Conservation (phyloP, 768 basidiomycete genomes). For the Boletus pseudo-olivaceus region DNA sequence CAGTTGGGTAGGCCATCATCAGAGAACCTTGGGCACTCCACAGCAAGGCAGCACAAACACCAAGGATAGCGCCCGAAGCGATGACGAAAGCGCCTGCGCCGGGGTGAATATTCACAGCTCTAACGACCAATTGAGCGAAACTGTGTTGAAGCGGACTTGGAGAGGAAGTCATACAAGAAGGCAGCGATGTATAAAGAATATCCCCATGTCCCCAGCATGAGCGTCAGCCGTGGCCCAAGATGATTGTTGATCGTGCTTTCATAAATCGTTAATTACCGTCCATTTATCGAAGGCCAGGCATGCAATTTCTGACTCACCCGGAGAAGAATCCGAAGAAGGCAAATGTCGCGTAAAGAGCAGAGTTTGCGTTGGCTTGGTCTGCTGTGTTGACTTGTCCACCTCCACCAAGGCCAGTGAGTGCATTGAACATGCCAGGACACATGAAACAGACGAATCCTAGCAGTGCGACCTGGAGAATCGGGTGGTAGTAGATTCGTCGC, state of each 20-base stretch:
- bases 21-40: slow-evolving; percentile 53
- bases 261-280: not conserved
- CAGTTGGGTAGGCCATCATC: slow-evolving; percentile 57
- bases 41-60: slow-evolving; percentile 46
- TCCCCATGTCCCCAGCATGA: slow-evolving; percentile 49
- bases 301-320: slow-evolving; percentile 43
- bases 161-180: slow-evolving; percentile 35
- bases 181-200: slow-evolving; percentile 50
- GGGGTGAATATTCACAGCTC: slow-evolving; percentile 42
- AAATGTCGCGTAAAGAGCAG: slow-evolving; percentile 63
- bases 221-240: slow-evolving; percentile 48
- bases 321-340: slow-evolving; percentile 63
- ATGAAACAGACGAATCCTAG: slow-evolving; percentile 65
- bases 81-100: slow-evolving; percentile 44
- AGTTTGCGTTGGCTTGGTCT: slow-evolving; percentile 65
- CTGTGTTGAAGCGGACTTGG: not conserved
- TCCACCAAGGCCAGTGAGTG: slow-evolving; percentile 74
- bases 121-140: slow-evolving; percentile 23
- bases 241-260: slow-evolving; percentile 71
- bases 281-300: not conserved
- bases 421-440: slow-evolving; percentile 71
- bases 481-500: slow-evolving; percentile 54
- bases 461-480: slow-evolving; percentile 40
- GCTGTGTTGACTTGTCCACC: slow-evolving; percentile 68
- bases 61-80: slow-evolving; percentile 47